Conservation (phyloP, 495 filamentous ascomycete species). For the Barbatosphaeria neglecta region DNA sequence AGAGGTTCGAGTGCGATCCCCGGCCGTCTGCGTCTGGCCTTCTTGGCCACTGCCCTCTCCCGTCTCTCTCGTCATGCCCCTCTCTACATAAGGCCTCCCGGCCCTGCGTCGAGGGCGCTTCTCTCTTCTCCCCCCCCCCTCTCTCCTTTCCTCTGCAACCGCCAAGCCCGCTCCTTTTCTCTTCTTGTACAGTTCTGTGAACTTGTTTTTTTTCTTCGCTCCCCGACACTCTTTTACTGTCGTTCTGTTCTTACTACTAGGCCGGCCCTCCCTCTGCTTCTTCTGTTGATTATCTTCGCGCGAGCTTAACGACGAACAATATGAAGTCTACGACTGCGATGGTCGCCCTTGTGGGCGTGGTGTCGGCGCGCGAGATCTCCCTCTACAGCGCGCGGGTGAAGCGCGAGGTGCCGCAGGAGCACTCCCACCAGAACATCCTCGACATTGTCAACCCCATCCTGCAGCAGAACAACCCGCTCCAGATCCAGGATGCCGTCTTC, state of each 20-base stretch:
- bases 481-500: conserved; percentile 49
- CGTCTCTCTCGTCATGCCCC: background rate
- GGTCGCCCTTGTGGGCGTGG: conserved; percentile 18
- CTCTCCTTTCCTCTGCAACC: background rate
- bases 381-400: conserved; percentile 24
- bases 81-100: conserved; percentile 11
- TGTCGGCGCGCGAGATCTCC: conserved; percentile 17
- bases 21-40: background rate
- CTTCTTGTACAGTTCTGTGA: conserved; percentile 32
- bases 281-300: conserved; percentile 12
- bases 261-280: conserved; percentile 20
- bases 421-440: conserved; percentile 49
- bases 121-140: background rate
- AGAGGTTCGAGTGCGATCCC: conserved; percentile 1
- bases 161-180: conserved; percentile 9
- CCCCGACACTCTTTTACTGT: conserved; percentile 22
- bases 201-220: conserved; percentile 31
- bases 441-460: conserved; percentile 31
- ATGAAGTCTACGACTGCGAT: conserved; percentile 34
- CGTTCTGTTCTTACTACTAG: conserved; percentile 17
- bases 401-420: conserved; percentile 51
- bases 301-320: conserved; percentile 21
- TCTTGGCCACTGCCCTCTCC: conserved; percentile 2
- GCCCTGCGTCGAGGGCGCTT: background rate
- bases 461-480: conserved; percentile 47